A percentile compares a stretch with the other conserved stretches of the same genome.
Conservation (phyloP, 2,329 filamentous ascomycete species). For the Pestalotiopsis sp. region DNA sequence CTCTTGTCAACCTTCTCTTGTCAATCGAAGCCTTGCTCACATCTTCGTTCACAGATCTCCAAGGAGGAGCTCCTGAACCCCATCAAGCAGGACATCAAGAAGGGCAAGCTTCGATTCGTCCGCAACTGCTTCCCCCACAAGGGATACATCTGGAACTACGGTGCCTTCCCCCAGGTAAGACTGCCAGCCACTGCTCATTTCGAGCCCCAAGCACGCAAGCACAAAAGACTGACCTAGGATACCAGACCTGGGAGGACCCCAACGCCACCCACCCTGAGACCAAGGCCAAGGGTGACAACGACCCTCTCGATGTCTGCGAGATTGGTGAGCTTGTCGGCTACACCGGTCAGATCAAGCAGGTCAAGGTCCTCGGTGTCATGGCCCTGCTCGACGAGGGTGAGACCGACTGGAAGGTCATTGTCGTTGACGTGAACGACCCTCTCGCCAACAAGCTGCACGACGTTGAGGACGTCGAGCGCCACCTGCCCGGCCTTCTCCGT, state of each 20-base stretch:
- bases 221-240: slow-evolving; percentile 16
- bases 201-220: slow-evolving; percentile 9
- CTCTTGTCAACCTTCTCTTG: neutral
- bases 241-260: slow-evolving; percentile 97
- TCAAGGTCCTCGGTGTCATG: slow-evolving; percentile 99
- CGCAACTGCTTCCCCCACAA: slow-evolving; percentile 99
- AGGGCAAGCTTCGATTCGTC: slow-evolving; percentile 98
- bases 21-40: slow-evolving; percentile 4
- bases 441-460: slow-evolving; percentile 96
- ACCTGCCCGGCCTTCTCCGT: slow-evolving; percentile 93
- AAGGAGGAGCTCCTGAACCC: slow-evolving; percentile 98
- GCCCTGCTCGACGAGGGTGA: slow-evolving; percentile 98
- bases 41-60: slow-evolving; percentile 71
- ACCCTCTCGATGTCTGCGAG: slow-evolving; percentile 99
- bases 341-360: slow-evolving; percentile 96
- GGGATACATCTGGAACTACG: slow-evolving; percentile 99
- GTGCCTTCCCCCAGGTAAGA: slow-evolving; percentile 94
- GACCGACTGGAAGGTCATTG: slow-evolving; percentile 99
- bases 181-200: slow-evolving; percentile 16
- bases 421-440: slow-evolving; percentile 98
- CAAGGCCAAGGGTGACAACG: slow-evolving; percentile 98
- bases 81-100: slow-evolving; percentile 99
- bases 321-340: slow-evolving; percentile 98
- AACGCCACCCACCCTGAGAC: slow-evolving; percentile 96
- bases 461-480: slow-evolving; percentile 97